Evolutionary conservation across 2,329 filamentous ascomycete species (phyloP).

Genomic region (Alternaria viburni): DNA sequence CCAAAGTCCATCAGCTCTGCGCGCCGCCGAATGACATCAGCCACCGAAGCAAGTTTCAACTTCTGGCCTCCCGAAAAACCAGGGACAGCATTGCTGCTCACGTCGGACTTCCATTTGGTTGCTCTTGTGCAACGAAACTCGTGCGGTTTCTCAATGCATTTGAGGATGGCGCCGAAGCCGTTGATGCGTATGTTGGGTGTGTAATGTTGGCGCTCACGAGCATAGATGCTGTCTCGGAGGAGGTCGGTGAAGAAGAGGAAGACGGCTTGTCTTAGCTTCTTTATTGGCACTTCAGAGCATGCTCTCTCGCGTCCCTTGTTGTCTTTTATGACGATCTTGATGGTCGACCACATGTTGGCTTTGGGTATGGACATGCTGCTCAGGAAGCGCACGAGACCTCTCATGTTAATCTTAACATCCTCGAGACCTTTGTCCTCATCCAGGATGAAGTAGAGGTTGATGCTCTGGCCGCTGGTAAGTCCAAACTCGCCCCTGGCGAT

Average conservation of each 20-base stretch:
- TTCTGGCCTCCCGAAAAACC: not conserved
- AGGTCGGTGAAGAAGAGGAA: not conserved
- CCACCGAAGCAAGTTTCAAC: not conserved
- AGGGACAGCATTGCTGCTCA: not conserved
- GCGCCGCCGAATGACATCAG: not conserved
- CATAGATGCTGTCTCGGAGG: not conserved
- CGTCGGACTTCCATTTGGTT: not conserved
- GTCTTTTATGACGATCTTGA: not conserved
- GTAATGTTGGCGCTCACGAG: not conserved
- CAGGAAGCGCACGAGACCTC: not conserved
- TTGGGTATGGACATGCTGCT: not conserved
- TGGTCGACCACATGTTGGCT: not conserved
- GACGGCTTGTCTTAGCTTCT: not conserved
- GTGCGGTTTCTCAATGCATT: not conserved
- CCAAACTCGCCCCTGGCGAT: not conserved
- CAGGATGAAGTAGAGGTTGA: not conserved
- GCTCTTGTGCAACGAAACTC: not conserved
- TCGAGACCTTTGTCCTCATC: not conserved
- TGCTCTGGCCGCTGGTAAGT: not conserved
- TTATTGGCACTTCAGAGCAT: rapidly evolving
- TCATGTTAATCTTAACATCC: not conserved
- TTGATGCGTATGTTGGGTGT: not conserved
- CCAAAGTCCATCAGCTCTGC: not conserved
- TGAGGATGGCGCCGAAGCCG: not conserved
- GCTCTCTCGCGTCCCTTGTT: not conserved